Evolutionary conservation across 2,329 filamentous ascomycete genomes (phyloP).

Genomic region (Neurospora sp.): DNA sequence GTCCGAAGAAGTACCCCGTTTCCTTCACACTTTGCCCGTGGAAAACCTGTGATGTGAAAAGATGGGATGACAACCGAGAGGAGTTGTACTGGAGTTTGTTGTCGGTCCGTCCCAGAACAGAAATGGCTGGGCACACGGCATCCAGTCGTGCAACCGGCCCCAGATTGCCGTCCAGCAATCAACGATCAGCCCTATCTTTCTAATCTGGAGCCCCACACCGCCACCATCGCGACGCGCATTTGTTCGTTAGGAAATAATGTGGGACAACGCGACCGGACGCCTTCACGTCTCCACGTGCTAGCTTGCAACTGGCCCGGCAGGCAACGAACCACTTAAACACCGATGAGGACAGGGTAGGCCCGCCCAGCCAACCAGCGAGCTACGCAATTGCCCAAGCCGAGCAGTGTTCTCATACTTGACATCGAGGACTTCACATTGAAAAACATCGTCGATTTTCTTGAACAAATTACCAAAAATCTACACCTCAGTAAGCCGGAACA

Average conservation of each 20-base stretch:
- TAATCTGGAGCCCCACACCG: conserved; percentile 3
- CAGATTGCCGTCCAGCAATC: neutral
- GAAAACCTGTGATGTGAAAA: neutral
- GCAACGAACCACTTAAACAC: neutral
- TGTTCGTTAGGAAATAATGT: neutral
- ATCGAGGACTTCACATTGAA: neutral
- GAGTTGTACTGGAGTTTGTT: neutral
- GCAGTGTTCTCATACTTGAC: neutral
- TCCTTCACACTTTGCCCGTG: neutral
- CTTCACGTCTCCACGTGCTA: conserved; percentile 15
- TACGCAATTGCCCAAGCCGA: neutral
- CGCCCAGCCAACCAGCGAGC: neutral
- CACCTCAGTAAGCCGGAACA: neutral
- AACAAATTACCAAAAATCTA: neutral
- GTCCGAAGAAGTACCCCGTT: neutral
- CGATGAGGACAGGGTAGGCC: neutral
- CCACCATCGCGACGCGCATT: conserved; percentile 3
- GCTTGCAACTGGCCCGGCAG: neutral
- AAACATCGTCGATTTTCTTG: neutral
- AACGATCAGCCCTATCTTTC: neutral
- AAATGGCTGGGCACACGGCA: neutral
- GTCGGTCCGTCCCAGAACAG: neutral
- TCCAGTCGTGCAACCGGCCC: neutral
- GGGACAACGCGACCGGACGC: conserved; percentile 13
- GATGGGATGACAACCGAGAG: neutral